Percentiles rank a stretch among this genome's conserved stretches.
phyloP scores from a whole-genome alignment of 2,329 filamentous ascomycete species.

The Juglanconis oblonga region DNA sequence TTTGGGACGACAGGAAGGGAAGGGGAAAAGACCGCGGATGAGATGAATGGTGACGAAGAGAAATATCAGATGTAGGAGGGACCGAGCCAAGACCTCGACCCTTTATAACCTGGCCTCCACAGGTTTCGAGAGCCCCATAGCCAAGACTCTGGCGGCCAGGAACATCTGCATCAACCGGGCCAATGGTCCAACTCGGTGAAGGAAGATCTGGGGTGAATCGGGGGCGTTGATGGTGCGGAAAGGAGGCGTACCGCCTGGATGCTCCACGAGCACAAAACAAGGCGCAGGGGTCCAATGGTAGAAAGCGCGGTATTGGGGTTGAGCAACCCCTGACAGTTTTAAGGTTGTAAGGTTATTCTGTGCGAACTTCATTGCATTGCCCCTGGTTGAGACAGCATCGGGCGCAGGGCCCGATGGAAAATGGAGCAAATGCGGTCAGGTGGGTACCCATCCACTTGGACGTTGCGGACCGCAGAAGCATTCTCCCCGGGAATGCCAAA shows the following conservation, averaged over 20 bases:
- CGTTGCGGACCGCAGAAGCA: not conserved
- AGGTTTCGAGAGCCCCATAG: conserved; percentile 11
- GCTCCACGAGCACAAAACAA: conserved; percentile 13
- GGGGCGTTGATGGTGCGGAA: conserved; percentile 5
- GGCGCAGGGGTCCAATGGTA: conserved; percentile 3
- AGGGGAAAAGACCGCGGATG: not conserved
- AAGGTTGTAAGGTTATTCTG: conserved; percentile 12
- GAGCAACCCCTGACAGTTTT: conserved; percentile 5
- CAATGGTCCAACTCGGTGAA: not conserved
- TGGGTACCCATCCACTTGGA: not conserved
- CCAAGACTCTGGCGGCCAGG: conserved; percentile 11
- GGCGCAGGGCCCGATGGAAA: not conserved
- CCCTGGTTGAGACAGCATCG: not conserved
- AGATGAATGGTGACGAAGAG: not conserved
- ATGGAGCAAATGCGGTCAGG: not conserved
- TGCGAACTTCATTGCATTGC: not conserved
- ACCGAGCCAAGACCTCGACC: conserved; percentile 5
- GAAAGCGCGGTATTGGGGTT: not conserved
- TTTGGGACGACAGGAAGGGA: conserved; percentile 8
- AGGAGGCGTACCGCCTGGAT: conserved; percentile 11
- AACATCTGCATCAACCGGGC: not conserved
- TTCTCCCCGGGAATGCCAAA: not conserved
- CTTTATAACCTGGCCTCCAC: conserved; percentile 5
- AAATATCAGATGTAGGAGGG: conserved; percentile 7
- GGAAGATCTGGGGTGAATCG: conserved; percentile 1